Conservation (phyloP, 805 yeast genomes). For the Dipodascopsis uninucleata region DNA sequence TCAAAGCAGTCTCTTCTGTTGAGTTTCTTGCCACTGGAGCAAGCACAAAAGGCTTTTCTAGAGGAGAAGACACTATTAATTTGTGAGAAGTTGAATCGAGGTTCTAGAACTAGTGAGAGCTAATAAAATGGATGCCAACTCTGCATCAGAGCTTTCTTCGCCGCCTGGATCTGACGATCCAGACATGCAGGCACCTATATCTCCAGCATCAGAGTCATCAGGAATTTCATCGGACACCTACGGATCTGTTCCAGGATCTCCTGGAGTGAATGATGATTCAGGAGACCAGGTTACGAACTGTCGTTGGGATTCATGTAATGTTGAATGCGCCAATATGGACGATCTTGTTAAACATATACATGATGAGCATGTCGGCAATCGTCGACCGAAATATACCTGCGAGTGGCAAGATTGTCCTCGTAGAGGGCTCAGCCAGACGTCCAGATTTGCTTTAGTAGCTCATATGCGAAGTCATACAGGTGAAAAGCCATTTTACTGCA, state of each 20-base stretch:
- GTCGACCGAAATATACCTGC: constrained; percentile 47
- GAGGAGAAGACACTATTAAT: too few relatives aligned
- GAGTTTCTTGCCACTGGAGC: neutral
- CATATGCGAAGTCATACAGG: constrained; percentile 67
- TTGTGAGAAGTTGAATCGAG: too few relatives aligned
- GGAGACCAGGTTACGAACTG: constrained; percentile 34
- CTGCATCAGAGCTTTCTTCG: constrained; percentile 16
- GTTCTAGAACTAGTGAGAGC: constrained; percentile 1
- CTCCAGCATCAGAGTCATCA: constrained; percentile 14
- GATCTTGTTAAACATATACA: constrained; percentile 43
- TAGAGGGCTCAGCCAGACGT: constrained; percentile 50
- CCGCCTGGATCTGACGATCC: constrained; percentile 13
- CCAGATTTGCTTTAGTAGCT: constrained; percentile 55
- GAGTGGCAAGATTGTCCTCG: constrained; percentile 60
- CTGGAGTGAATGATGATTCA: constrained; percentile 29
- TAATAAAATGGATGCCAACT: constrained; percentile 1
- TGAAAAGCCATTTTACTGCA: constrained; percentile 62
- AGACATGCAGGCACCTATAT: constrained; percentile 3
- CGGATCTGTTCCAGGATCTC: constrained; percentile 29
- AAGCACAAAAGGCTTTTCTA: neutral
- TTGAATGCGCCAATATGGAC: constrained; percentile 36
- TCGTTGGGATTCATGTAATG: constrained; percentile 41
- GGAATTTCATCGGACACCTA: constrained; percentile 22
- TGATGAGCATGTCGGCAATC: constrained; percentile 39
- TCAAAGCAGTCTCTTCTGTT: too few relatives aligned